Conservation (phyloP, 306 rosid genomes). For the Mimosa pudica region DNA sequence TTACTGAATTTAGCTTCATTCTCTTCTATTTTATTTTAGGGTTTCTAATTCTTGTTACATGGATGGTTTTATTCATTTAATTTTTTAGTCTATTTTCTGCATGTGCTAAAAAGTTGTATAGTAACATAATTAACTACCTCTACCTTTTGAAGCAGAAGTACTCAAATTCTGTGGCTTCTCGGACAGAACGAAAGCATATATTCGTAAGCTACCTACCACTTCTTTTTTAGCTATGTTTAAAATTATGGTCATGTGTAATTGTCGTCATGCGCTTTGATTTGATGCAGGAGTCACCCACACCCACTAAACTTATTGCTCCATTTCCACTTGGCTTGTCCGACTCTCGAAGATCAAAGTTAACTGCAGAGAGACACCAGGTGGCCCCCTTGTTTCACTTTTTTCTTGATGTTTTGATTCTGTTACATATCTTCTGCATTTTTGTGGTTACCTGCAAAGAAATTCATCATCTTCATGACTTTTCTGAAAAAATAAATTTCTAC, state of each 20-base stretch:
- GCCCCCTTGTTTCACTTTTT: slow-evolving; percentile 30
- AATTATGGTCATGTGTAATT: slow-evolving; percentile 2
- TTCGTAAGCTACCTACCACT: slow-evolving; percentile 55
- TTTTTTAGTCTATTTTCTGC: background rate
- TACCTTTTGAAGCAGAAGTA: slow-evolving; percentile 62
- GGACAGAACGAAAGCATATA: slow-evolving; percentile 58
- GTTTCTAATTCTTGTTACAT: slow-evolving; percentile 13
- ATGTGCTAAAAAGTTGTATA: slow-evolving; percentile 19
- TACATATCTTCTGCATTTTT: background rate
- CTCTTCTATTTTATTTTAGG: slow-evolving; percentile 2
- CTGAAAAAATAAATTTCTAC: too few relatives aligned
- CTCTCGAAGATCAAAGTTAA: slow-evolving; percentile 73
- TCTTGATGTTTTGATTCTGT: slow-evolving; percentile 9
- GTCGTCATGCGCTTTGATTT: slow-evolving; percentile 25
- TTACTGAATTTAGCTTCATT: slow-evolving; percentile 22
- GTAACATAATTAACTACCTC: slow-evolving; percentile 21
- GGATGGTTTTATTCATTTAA: slow-evolving; percentile 9
- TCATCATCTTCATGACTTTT: too few relatives aligned
- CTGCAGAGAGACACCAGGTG: slow-evolving; percentile 89
- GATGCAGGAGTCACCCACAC: slow-evolving; percentile 92
- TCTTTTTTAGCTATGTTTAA: slow-evolving; percentile 21
- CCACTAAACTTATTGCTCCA: slow-evolving; percentile 66
- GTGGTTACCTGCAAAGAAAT: too few relatives aligned
- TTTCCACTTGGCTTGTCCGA: slow-evolving; percentile 67
- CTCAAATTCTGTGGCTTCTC: slow-evolving; percentile 56